These are phyloP conservation scores for Liriodendron chinense DNA, from an alignment of 164 flowering plant genomes.

Conservation along the genomic window DNA sequence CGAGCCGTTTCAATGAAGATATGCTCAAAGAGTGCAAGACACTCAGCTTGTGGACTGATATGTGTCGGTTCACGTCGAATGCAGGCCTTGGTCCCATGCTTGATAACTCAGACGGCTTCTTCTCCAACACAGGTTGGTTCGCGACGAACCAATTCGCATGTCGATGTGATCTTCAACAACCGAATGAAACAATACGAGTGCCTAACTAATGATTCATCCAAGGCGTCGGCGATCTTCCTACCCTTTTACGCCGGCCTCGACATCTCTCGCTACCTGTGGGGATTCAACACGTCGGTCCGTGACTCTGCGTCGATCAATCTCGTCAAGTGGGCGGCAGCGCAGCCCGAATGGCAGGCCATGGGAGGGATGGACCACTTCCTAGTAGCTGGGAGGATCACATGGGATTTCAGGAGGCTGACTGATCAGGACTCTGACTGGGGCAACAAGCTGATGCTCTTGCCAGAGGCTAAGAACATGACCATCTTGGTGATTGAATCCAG, in stretches of 20 bases:
- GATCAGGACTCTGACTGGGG: constrained; percentile 59
- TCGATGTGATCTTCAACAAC: constrained; percentile 69
- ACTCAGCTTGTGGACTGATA: constrained; percentile 47
- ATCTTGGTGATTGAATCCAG: constrained; percentile 53
- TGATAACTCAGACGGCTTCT: constrained; percentile 31
- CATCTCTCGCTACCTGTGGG: constrained; percentile 52
- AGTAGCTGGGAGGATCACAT: constrained; percentile 62
- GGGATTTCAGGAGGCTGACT: constrained; percentile 59
- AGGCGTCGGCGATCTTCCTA: constrained; percentile 62
- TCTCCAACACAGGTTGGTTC: constrained; percentile 54
- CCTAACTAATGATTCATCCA: constrained; percentile 49
- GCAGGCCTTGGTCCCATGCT: constrained; percentile 55
- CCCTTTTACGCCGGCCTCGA: constrained; percentile 79
- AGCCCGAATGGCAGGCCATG: constrained; percentile 56
- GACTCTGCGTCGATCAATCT: constrained; percentile 41
- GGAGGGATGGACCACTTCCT: constrained; percentile 71
- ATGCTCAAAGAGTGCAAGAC: constrained; percentile 47
- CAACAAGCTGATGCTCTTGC: constrained; percentile 47
- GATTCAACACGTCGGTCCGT: constrained; percentile 20
- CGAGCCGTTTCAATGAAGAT: constrained; percentile 51
- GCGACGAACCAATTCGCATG: constrained; percentile 61
- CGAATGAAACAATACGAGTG: constrained; percentile 71
- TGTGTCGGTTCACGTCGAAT: constrained; percentile 53
- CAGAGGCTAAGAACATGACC: constrained; percentile 55
- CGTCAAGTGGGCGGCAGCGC: constrained; percentile 39